Conservation (phyloP, 176 grass and related monocot genomes). For the Lolium rigidum region DNA sequence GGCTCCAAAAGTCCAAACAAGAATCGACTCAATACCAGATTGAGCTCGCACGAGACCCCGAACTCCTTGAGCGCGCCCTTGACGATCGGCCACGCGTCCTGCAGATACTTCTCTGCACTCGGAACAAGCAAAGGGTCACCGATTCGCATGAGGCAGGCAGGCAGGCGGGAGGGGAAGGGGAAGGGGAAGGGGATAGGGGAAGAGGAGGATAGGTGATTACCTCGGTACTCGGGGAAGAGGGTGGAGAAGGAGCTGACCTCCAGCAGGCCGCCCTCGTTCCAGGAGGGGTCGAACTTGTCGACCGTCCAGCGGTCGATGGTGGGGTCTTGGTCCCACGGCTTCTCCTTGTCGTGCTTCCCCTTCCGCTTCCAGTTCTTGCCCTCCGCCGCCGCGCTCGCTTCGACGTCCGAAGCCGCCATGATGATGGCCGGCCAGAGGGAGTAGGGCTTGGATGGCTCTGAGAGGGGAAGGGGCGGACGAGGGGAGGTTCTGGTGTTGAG, state of each 20-base stretch:
- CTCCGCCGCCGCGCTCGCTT: slow-evolving; percentile 35
- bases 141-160: no score
- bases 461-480: neutral
- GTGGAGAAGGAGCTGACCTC: slow-evolving; percentile 98
- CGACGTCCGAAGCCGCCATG: slow-evolving; percentile 46
- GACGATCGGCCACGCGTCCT: slow-evolving; percentile 89
- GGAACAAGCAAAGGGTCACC: no score
- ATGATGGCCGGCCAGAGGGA: no score
- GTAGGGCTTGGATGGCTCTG: slow-evolving; percentile 15
- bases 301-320: slow-evolving; percentile 90
- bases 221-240: slow-evolving; percentile 92
- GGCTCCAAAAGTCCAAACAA: neutral
- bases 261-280: slow-evolving; percentile 89
- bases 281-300: slow-evolving; percentile 91
- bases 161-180: neutral
- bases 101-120: slow-evolving; percentile 87
- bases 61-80: slow-evolving; percentile 80
- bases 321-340: slow-evolving; percentile 96
- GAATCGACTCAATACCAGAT: slow-evolving; percentile 60
- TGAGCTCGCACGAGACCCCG: slow-evolving; percentile 84
- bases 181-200: neutral
- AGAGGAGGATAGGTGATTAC: no score
- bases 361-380: slow-evolving; percentile 53
- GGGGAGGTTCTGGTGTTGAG: no score
- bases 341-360: slow-evolving; percentile 96